Base-by-base conservation (phyloP, 1,284 basidiomycete genomes). In the Schizophyllum commune region DNA sequence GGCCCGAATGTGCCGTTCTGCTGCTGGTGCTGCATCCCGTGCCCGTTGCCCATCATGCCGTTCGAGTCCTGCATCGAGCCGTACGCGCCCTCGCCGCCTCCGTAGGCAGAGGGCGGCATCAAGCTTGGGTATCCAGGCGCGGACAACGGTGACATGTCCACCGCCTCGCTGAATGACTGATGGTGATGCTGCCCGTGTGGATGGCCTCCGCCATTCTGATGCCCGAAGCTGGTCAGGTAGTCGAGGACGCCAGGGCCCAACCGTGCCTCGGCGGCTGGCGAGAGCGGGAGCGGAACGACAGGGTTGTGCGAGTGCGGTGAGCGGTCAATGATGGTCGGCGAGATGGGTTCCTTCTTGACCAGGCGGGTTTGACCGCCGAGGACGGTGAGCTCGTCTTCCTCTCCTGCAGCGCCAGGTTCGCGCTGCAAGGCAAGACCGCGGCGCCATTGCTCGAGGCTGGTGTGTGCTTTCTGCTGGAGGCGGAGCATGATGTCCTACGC, bases 291-390 rank as follows among this genome's bases (percentile, higher is more conserved):
- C 11, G 84, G 85, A 15, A 86, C 81, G 13, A 89, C 78, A 1
- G 87, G 88, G 65, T 87, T 85, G 57, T 79, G 78, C 5, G 87
- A 83, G 11, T 76, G 82, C 2, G 89, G 88, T n/a, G 88, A 90
- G 55, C 83, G 80, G 33, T 88, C 83, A 52, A 81, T 68, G 52
- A 84, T 69, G 55, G 74, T 72, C 4, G 86, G 84, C 1, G 84
- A 81, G 34, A 79, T 74, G 0, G 83, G 78, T 60, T 86, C 84
- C 66, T 83, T 86, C 74, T 83, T 83, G 3, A 89, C 85, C 22
- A 89, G 76, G 2, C 89, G 83, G 8, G 88, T 89, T 70, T 80
- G 83, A 4, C 88, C 88, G 33, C 88, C 89, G 5, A 91, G 76
- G 4, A 83, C 79, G n/a, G 82, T 77, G 1, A 91, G 76, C 67